Base-by-base conservation (phyloP, 345 rosid species). In the Melastoma malabathricum region DNA sequence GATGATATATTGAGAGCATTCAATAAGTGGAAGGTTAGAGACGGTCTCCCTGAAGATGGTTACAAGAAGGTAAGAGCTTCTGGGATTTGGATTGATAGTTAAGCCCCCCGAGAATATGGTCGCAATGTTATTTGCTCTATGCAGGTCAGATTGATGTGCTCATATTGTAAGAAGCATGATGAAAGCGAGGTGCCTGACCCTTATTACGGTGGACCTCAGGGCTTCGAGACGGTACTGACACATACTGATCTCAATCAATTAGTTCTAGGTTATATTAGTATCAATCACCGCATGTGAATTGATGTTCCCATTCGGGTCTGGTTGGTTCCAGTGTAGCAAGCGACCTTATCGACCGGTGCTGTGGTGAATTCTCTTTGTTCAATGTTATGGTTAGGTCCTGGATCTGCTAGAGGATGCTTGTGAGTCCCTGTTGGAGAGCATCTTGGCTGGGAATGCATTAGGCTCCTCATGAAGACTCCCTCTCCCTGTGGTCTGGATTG, bases 371-470 rank as follows among this genome's bases (percentile, higher is more conserved):
- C 20, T 29, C 44, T 43, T 29, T 39, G 34, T 16, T 22, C 22
- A 14, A 50, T 29, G 29, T 15, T 2, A 9, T 27, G 44, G 51
- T 72, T 22, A 90, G 96, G 98, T 86, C 48, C 57, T 90, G 63
- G 86, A 90, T 66, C 49, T 86, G 62, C 96, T 86, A 58, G 94
- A 81, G 68, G 98, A 90, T 75, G 94, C 92, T 7, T 90, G 96
- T 49, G 89, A 74, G 60, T 86, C 96, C 13, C 63, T 86, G 82
- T 59, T 90, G 68, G 94, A 90, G 65, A 78, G 75, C 72, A 73
- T 89, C 52, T 48, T 69, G 65, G 73, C 75, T 0, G 74, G 65
- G 64, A 72, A 45, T 34, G 41, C 41, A 34, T 34, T 34, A 12
- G 41, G 12, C 41, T 34, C 41, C 41, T 34, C 41, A 7, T 34